phyloP scores from a whole-genome alignment of 1,284 basidiomycete genomes.

The Trichosporon ovoides region DNA sequence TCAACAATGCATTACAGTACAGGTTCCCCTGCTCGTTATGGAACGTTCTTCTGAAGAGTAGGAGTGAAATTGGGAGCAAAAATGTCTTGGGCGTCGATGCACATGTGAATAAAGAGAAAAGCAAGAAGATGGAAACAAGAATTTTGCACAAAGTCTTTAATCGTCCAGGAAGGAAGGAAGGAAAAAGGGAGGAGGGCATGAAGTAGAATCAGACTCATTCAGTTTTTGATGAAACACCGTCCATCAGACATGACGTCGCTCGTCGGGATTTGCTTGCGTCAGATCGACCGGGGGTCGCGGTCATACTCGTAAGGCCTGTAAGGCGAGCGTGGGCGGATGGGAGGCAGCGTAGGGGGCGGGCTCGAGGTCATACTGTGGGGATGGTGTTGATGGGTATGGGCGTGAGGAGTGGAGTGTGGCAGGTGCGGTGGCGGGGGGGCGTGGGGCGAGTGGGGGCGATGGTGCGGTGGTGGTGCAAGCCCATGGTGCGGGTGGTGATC shows the following conservation, averaged over 20 bases:
- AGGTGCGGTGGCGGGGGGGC: not conserved
- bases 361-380: not conserved
- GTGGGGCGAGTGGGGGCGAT: conserved; percentile 1
- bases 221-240: not conserved
- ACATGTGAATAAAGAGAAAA: no score
- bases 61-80: not conserved
- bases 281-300: conserved; percentile 10
- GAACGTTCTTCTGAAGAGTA: not conserved
- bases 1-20: conserved; percentile 5
- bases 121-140: not conserved
- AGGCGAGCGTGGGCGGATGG: conserved; percentile 17
- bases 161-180: not conserved
- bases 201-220: not conserved
- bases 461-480: not conserved
- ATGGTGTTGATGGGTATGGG: conserved; percentile 8
- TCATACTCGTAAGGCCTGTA: conserved; percentile 13
- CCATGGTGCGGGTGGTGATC: conserved; percentile 2
- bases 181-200: not conserved
- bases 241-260: not conserved
- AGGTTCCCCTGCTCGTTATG: conserved; percentile 4
- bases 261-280: not conserved
- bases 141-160: no score
- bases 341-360: conserved; percentile 15
- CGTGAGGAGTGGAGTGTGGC: not conserved
- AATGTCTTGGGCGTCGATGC: not conserved